phyloP scores from a whole-genome alignment of 352 stramenopile genomes.

The Phytophthora litchii region DNA sequence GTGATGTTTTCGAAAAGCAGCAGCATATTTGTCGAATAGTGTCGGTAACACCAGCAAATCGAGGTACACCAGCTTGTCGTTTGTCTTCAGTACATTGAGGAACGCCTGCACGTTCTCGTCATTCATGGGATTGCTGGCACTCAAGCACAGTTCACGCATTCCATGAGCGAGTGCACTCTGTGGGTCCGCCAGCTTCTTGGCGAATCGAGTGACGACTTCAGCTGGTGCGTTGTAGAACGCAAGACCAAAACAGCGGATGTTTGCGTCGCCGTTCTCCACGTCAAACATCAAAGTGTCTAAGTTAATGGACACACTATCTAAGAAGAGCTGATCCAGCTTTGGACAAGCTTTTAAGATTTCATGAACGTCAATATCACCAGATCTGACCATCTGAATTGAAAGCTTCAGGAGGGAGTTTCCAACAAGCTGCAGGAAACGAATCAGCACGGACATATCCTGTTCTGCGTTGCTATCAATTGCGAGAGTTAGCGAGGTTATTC shows the following conservation, averaged over 20 bases:
- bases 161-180: slow-evolving; percentile 13
- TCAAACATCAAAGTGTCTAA: slow-evolving; percentile 26
- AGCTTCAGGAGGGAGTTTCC: slow-evolving; percentile 23
- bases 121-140: slow-evolving; percentile 30
- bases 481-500: slow-evolving; percentile 33
- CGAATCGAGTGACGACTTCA: slow-evolving; percentile 29
- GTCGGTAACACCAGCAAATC: slow-evolving; percentile 27
- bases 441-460: slow-evolving; percentile 5
- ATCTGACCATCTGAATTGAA: slow-evolving; percentile 24
- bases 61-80: slow-evolving; percentile 36
- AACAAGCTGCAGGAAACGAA: slow-evolving; percentile 30
- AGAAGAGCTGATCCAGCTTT: slow-evolving; percentile 28
- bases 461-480: slow-evolving; percentile 30
- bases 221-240: slow-evolving; percentile 16
- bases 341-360: slow-evolving; percentile 24
- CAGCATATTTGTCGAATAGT: slow-evolving; percentile 30
- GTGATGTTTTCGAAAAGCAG: slow-evolving; percentile 24
- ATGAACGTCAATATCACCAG: slow-evolving; percentile 17
- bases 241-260: slow-evolving; percentile 26
- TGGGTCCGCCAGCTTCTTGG: slow-evolving; percentile 24
- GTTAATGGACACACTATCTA: slow-evolving; percentile 36
- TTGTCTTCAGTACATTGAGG: slow-evolving; percentile 27
- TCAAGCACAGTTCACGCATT: slow-evolving; percentile 36
- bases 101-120: slow-evolving; percentile 28
- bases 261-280: slow-evolving; percentile 21